Evolutionary conservation across 306 rosid species (phyloP), one percentile per base, ranked within the genome.

Genomic region (Sechiopsis laciniata): DNA sequence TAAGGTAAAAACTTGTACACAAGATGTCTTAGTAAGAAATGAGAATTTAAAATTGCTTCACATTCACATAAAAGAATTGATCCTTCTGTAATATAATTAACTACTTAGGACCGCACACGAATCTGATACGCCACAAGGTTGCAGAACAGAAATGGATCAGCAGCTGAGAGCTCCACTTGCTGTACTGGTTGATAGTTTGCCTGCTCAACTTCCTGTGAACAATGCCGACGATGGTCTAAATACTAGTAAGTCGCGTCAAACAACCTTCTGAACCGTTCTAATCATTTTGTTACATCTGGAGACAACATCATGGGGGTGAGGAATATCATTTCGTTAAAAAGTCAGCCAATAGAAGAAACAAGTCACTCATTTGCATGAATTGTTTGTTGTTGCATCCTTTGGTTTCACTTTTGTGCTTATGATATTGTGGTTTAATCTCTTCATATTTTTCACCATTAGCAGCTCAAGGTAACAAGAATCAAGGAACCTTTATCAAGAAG

Each of bases 401-500:
- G 69, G 26, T 75, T 72, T 61, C 14, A 15, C 40, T 40, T 46
- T 75, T 16, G 42, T 52, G 60, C 9, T 61, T 29, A 35, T 11
- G 17, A 48, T 2, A 45, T 45, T 53, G 76, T 21, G 42, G 35
- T 42, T 71, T 75, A 74, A 78, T 54, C 70, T 80, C 83, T 66
- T 71, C 52, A 56, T 42, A 42, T 42, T 37, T 19, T 77, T 61
- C 45, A 84, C 65, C 54, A 73, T 45, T 74, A 84, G 81, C 83
- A 84, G 93, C 72, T 54, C 83, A 81, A 77, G 81, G 64, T 75
- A 82, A 82, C 89, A 88, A 88, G 82, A 75, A 75, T 63, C 81
- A 87, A 77, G 91, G 87, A 73, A 84, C 90, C 66, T 95, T 88
- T 81, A 92, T 95, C 35, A 83, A 85, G 83, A 91, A 83, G 87